These are phyloP conservation scores for Schizopora paradoxa DNA, from an alignment of 1,284 basidiomycete species.

Conservation along the genomic window DNA sequence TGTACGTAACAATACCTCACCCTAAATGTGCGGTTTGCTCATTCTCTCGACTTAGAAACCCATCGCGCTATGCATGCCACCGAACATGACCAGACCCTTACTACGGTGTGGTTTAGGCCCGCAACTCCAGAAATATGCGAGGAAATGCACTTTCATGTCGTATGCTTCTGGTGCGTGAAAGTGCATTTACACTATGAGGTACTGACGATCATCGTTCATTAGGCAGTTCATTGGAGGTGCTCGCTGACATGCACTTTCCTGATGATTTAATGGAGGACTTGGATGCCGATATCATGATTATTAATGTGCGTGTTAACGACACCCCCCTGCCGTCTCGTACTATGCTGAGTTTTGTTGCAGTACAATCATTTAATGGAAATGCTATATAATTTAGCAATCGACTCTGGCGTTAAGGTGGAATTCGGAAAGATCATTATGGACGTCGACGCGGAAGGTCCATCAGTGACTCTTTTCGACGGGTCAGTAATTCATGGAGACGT, in stretches of 20 bases:
- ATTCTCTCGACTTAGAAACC: too few species aligned
- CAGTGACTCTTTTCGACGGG: conserved; percentile 40
- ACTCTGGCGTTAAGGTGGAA: conserved; percentile 38
- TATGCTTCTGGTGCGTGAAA: too few species aligned
- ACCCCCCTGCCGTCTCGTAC: background rate
- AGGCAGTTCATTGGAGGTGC: too few species aligned
- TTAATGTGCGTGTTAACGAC: conserved; percentile 7
- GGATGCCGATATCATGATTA: conserved; percentile 40
- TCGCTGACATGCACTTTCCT: conserved; percentile 15
- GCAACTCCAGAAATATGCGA: conserved; percentile 30
- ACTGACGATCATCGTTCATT: too few species aligned
- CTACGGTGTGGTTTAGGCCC: conserved; percentile 46
- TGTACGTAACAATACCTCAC: too few species aligned
- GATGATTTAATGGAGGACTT: conserved; percentile 47
- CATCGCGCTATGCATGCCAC: conserved; percentile 39
- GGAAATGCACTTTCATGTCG: too few species aligned
- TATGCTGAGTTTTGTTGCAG: conserved; percentile 24
- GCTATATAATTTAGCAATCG: conserved; percentile 40
- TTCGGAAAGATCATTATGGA: conserved; percentile 33
- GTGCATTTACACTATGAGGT: too few species aligned
- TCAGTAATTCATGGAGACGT: conserved; percentile 46
- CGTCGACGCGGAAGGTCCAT: conserved; percentile 29
- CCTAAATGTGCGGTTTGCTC: too few species aligned
- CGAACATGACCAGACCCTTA: conserved; percentile 45
- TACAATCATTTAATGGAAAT: conserved; percentile 42